Evolutionary conservation across 768 basidiomycete genomes (phyloP), one percentile per base, ranked within the genome.

Genomic region (Amanita jacksonii): DNA sequence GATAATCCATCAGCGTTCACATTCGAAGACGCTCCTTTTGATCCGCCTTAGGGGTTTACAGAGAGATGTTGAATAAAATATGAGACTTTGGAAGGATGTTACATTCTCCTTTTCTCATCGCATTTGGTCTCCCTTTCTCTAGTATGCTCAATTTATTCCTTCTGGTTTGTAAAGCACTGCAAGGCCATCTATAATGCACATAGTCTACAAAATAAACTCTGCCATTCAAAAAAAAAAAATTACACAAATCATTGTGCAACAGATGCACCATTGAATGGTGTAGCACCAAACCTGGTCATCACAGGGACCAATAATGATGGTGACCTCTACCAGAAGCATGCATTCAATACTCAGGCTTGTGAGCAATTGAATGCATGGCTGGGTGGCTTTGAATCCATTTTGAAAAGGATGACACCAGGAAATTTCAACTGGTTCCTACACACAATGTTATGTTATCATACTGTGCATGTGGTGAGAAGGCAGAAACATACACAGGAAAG

Each of bases 281-380:
- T 9, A 6, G 35, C 6, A 16, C 35, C 35, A 36, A 36, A 36
- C n/a, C 35, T 36, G 8, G 35, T 36, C 20, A 36, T 36, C n/a
- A n/a, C 35, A 15, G 20, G 12, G 40, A 30, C 15, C 15, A 5
- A 7, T 30, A 18, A 6, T 3, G 40, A 41, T 41, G 27, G 40
- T 8, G 7, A 36, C 19, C 6, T 25, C 3, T 30, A 30, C 30
- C 2, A 12, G 5, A 30, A 16, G 25, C 6, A 15, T 30, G 40
- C 24, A 41, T 30, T 30, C 8, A 30, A 30, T 12, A 41, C 24
- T 8, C 40, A 41, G 15, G 40, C 40, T 20, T 41, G 40, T 41
- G 40, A 41, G 30, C 40, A 41, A n/a, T 30, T 48, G n/a, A 48
- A 48, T 48, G 47, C 47, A 4, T 48, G 47, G 41, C 20, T 48